Percentiles rank a stretch among this genome's conserved stretches.
These are phyloP conservation scores for Puccinia hordei DNA, from an alignment of 1,284 basidiomycete species.

Conservation along the genomic window DNA sequence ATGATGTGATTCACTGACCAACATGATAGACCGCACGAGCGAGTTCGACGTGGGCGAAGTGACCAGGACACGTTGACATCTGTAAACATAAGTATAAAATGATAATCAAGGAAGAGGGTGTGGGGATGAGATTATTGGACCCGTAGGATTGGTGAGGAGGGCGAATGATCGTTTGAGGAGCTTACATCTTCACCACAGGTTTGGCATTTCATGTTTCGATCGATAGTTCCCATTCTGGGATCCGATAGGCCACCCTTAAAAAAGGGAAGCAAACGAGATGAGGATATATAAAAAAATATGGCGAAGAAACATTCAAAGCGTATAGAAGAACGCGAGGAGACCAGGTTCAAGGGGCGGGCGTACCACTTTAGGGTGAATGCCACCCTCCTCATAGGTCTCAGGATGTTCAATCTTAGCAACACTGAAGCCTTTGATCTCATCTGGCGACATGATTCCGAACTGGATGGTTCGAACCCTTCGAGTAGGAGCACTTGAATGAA, in stretches of 20 bases:
- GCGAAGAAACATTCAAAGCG: background rate
- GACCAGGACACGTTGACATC: slow-evolving; percentile 70
- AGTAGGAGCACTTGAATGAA: slow-evolving; percentile 88
- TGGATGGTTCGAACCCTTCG: slow-evolving; percentile 96
- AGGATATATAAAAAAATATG: background rate
- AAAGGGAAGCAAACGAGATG: slow-evolving; percentile 65
- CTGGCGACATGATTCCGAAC: slow-evolving; percentile 98
- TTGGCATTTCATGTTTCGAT: slow-evolving; percentile 99
- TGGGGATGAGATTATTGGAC: background rate
- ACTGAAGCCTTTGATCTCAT: slow-evolving; percentile 77
- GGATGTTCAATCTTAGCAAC: slow-evolving; percentile 98
- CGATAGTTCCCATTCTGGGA: slow-evolving; percentile 94
- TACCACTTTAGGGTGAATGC: slow-evolving; percentile 57
- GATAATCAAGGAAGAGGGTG: background rate
- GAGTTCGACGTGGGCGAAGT: slow-evolving; percentile 98
- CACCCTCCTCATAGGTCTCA: slow-evolving; percentile 94
- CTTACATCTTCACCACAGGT: slow-evolving; percentile 86
- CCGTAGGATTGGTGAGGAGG: background rate
- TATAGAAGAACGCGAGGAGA: background rate
- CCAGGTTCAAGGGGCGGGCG: background rate
- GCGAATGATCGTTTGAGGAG: slow-evolving; percentile 73
- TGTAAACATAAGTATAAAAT: slow-evolving; percentile 3
- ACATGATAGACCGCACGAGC: slow-evolving; percentile 95
- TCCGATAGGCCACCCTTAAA: slow-evolving; percentile 94
- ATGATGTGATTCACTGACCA: slow-evolving; percentile 65